Conservation (phyloP, 139 green algal species). For the Chlorella ohadii region DNA sequence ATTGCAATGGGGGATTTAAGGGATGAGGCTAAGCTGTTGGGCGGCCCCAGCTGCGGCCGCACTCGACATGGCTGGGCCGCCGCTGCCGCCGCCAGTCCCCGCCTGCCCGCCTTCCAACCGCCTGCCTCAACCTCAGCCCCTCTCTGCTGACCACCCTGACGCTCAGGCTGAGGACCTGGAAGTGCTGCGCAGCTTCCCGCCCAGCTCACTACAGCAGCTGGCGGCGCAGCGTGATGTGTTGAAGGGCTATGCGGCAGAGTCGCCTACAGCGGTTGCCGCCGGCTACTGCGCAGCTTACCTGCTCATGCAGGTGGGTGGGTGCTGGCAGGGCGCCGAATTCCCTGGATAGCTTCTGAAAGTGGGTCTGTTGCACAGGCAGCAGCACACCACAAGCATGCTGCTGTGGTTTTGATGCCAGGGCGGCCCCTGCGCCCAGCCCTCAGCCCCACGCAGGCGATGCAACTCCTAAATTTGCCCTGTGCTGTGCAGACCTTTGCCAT, state of each 20-base stretch:
- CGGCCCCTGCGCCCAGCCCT: too few relatives aligned
- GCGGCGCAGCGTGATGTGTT: slow-evolving; percentile 48
- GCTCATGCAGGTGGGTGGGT: neutral
- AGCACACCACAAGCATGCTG: too few relatives aligned
- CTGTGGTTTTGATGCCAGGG: too few relatives aligned
- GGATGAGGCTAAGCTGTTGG: too few relatives aligned
- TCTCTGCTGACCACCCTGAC: too few relatives aligned
- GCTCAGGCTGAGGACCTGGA: slow-evolving; percentile 13
- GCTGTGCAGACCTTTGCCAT: slow-evolving; percentile 73
- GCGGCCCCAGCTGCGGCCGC: too few relatives aligned
- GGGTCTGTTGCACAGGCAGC: too few relatives aligned
- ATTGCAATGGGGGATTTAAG: too few relatives aligned
- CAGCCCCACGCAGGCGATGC: too few relatives aligned
- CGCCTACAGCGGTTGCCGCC: slow-evolving; percentile 28
- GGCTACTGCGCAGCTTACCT: slow-evolving; percentile 12
- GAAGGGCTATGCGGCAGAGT: slow-evolving; percentile 40
- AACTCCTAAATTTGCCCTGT: too few relatives aligned
- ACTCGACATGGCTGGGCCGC: neutral
- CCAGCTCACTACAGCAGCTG: slow-evolving; percentile 7
- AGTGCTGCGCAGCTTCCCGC: slow-evolving; percentile 25
- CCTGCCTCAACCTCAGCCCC: neutral
- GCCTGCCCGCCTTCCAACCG: neutral
- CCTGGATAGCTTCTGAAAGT: too few relatives aligned
- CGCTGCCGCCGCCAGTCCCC: neutral
- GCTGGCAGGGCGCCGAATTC: too few relatives aligned